Evolutionary conservation across 345 rosid species (phyloP).

Genomic region (Melaleuca quinquenervia): DNA sequence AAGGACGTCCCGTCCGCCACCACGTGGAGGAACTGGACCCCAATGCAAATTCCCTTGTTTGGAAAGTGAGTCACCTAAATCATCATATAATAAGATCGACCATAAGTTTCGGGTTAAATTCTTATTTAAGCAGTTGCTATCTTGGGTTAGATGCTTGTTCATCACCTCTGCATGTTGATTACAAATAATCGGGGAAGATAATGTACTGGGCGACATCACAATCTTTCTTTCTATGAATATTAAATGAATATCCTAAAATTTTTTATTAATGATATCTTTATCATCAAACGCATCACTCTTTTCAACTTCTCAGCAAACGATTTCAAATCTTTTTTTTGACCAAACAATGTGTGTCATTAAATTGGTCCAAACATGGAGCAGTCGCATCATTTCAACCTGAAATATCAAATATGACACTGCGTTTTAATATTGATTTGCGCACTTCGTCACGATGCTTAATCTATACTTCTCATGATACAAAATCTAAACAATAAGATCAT

Average conservation of each 20-base stretch:
- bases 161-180: not conserved
- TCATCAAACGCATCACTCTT: not conserved
- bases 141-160: not conserved
- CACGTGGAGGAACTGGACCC: slow-evolving; percentile 11
- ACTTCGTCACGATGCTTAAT: not conserved
- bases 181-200: not conserved
- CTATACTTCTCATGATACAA: not conserved
- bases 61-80: slow-evolving; percentile 22
- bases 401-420: not conserved
- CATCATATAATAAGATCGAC: not conserved
- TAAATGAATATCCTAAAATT: not conserved
- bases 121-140: not conserved
- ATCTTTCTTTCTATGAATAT: not conserved
- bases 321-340: not conserved
- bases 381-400: not conserved
- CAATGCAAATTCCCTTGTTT: slow-evolving; percentile 20
- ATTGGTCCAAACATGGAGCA: not conserved
- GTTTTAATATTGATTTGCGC: not conserved
- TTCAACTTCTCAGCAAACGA: not conserved
- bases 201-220: not conserved
- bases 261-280: not conserved
- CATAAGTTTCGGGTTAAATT: not conserved
- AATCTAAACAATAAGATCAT: not conserved
- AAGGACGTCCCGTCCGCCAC: slow-evolving; percentile 27
- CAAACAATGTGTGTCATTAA: not conserved